A percentile compares a stretch with the other conserved stretches of the same genome.
Conservation (phyloP, 352 stramenopile genomes). For the Plasmopara viticola region DNA sequence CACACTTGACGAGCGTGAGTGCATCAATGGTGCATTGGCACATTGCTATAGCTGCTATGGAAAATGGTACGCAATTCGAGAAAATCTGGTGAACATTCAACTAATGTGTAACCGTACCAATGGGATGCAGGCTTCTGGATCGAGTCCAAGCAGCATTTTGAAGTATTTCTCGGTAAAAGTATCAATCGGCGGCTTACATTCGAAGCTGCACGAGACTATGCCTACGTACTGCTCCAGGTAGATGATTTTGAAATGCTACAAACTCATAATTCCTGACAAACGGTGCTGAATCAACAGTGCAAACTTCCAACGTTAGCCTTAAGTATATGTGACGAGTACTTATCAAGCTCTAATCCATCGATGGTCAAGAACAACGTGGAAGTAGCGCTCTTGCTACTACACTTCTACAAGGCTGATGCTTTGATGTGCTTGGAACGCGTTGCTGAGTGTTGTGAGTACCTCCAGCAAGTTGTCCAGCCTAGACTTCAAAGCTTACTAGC, state of each 20-base stretch:
- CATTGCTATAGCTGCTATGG: conserved; percentile 36
- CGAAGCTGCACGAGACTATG: conserved; percentile 31
- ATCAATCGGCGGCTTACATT: neutral
- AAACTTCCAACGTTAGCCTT: conserved; percentile 46
- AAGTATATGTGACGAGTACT: conserved; percentile 30
- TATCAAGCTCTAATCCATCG: conserved; percentile 7
- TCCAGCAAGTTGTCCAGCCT: conserved; percentile 31
- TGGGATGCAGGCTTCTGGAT: conserved; percentile 27
- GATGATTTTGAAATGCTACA: conserved; percentile 1
- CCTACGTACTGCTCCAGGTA: conserved; percentile 65
- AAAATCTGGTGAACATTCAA: neutral
- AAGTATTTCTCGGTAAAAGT: conserved; percentile 14
- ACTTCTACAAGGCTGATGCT: conserved; percentile 69
- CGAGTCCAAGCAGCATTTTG: conserved; percentile 37
- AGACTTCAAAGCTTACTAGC: conserved; percentile 15
- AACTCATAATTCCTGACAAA: no score
- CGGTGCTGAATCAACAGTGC: conserved; percentile 19
- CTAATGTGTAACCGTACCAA: conserved; percentile 2
- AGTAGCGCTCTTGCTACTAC: conserved; percentile 19
- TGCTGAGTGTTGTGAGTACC: conserved; percentile 39
- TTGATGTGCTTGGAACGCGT: conserved; percentile 72
- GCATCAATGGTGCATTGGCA: conserved; percentile 20
- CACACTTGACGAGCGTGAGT: conserved; percentile 10
- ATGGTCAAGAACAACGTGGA: neutral
- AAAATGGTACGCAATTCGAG: conserved; percentile 29